These are phyloP conservation scores for Pseudohyphozyma bogoriensis DNA, from an alignment of 768 basidiomycete species.

Conservation along the genomic window DNA sequence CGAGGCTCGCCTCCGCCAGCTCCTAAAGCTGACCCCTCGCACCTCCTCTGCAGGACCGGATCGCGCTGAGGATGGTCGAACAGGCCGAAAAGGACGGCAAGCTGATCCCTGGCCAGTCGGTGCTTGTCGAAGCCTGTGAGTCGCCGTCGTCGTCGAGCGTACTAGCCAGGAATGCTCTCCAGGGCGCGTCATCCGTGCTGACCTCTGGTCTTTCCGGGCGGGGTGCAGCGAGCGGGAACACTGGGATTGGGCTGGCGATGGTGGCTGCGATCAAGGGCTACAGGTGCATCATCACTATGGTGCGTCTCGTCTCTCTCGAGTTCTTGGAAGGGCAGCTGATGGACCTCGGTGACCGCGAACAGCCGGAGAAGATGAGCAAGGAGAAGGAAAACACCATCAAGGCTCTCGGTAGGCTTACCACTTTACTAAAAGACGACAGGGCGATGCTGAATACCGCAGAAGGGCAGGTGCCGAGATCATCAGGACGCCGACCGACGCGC, in stretches of 20 bases:
- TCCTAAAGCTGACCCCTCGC: neutral
- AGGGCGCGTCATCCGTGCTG: neutral
- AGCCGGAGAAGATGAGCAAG: constrained; percentile 93
- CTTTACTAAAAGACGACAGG: neutral
- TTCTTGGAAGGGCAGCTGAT: no score
- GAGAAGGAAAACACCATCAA: constrained; percentile 90
- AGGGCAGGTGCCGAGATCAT: constrained; percentile 67
- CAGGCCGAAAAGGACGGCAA: constrained; percentile 81
- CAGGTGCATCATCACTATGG: constrained; percentile 41
- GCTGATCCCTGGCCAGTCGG: constrained; percentile 73
- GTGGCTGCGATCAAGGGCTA: constrained; percentile 78
- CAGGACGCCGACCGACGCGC: constrained; percentile 80
- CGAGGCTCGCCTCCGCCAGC: neutral
- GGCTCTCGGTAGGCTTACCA: constrained; percentile 48
- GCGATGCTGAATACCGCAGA: neutral
- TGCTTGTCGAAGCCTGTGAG: constrained; percentile 78
- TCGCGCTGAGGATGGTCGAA: constrained; percentile 66
- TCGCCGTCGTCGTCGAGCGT: no score
- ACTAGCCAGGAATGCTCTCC: no score
- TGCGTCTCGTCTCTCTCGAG: neutral
- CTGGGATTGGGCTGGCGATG: constrained; percentile 68
- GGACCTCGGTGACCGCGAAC: no score
- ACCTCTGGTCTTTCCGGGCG: neutral
- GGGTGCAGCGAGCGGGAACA: constrained; percentile 29
- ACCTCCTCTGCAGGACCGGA: constrained; percentile 17